Base-by-base conservation (phyloP, 208 protist species). In the Leishmania amazonensis region DNA sequence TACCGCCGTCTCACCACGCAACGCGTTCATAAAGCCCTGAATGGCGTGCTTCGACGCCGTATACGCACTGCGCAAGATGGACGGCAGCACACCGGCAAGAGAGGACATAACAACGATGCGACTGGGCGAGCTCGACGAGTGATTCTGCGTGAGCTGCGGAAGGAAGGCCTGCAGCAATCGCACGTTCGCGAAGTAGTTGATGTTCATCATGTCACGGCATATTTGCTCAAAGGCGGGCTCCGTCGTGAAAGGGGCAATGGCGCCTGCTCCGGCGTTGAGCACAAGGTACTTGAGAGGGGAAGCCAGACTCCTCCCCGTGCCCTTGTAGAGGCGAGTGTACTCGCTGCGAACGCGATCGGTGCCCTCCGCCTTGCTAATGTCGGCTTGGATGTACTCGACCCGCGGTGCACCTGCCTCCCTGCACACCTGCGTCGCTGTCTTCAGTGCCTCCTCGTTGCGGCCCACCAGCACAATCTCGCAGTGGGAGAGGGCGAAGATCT, bases 141-240 rank as follows among this genome's bases (percentile, higher is more conserved):
- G 82, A 1, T 76, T 87, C 58, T 72, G 68, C 47, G 78, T 81
- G n/a, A 96, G 84, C 68, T 80, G 51, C 38, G 92, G 92, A 15
- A 97, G 84, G 40, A 95, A 90, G 3, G 71, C 35, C 87, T 96
- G 92, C 79, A 96, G 75, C 49, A 97, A 75, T 2, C 92, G 87
- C 68, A 97, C 92, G 58, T 97, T 97, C 15, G 94, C 82, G 64
- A 95, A 91, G 87, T 96, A 97, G 85, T 97, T 97, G 79, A 97
- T 92, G 72, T 91, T 79, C 94, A 97, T 96, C 86, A 97, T 83
- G 19, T 91, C 87, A 42, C 87, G 77, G 64, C 90, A 94, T 24
- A 91, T 89, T n/a, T 84, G 45, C 51, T 87, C 81, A 72, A 94
- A 97, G 67, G 73, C 73, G 28, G 84, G 79, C 38, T 89, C 85